A percentile compares a stretch with the other conserved stretches of the same genome.
These are phyloP conservation scores for Calonectria ilicicola DNA, from an alignment of 2,329 filamentous ascomycete genomes.

Conservation along the genomic window DNA sequence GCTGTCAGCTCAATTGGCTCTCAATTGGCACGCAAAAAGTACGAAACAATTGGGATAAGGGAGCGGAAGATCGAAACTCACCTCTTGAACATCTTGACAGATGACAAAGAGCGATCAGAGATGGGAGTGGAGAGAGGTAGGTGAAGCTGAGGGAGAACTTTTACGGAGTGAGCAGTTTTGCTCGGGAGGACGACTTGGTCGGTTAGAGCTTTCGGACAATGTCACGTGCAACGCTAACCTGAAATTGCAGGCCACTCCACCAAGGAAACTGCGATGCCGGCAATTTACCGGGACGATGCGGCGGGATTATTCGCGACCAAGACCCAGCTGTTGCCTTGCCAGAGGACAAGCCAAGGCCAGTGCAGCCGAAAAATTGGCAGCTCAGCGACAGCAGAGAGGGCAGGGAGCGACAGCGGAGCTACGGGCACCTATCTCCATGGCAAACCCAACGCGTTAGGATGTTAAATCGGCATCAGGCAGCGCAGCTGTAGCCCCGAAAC, in stretches of 20 bases:
- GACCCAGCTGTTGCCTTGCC: conserved; percentile 30
- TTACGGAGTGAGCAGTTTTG: conserved; percentile 63
- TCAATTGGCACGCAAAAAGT: conserved; percentile 56
- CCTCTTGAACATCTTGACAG: conserved; percentile 87
- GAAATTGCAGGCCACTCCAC: conserved; percentile 41
- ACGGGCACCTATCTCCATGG: neutral
- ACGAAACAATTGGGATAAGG: conserved; percentile 42
- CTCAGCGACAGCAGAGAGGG: neutral
- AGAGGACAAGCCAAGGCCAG: conserved; percentile 15
- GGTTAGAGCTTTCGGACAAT: conserved; percentile 56
- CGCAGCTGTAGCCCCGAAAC: neutral
- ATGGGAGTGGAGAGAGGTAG: conserved; percentile 70
- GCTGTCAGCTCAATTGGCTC: conserved; percentile 58
- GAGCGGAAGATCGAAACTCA: conserved; percentile 60
- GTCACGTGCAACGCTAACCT: conserved; percentile 54
- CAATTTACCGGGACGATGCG: conserved; percentile 45
- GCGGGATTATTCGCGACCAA: conserved; percentile 43
- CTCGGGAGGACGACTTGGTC: conserved; percentile 57
- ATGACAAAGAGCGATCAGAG: conserved; percentile 74
- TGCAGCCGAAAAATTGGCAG: conserved; percentile 10
- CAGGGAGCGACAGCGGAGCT: conserved; percentile 17
- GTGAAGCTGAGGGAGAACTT: conserved; percentile 62
- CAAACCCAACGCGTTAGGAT: neutral
- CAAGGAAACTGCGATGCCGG: conserved; percentile 41
- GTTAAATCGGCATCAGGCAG: neutral